phyloP scores from a whole-genome alignment of 768 basidiomycete species.

The Lactarius akahatsu region DNA sequence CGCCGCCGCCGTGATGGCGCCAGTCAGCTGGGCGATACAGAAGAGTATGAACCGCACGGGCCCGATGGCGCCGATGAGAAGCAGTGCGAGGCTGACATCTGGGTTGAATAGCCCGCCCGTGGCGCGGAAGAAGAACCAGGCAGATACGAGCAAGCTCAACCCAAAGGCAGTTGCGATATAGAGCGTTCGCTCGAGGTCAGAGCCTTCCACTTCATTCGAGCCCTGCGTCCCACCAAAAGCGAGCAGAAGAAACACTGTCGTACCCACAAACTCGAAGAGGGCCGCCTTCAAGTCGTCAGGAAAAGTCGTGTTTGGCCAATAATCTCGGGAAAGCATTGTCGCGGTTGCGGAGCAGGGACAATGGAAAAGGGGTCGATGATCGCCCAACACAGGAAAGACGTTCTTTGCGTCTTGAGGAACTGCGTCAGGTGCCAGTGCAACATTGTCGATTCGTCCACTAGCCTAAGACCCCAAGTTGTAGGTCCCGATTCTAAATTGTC shows the following conservation, averaged over 20 bases:
- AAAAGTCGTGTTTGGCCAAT: constrained; percentile 33
- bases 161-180: constrained; percentile 65
- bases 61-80: constrained; percentile 53
- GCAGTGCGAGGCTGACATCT: constrained; percentile 56
- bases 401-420: background rate
- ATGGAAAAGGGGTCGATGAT: background rate
- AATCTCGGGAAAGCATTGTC: constrained; percentile 19
- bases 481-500: background rate
- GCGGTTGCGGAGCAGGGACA: background rate
- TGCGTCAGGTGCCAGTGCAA: background rate
- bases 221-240: constrained; percentile 67
- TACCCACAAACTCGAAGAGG: constrained; percentile 58
- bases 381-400: too few species aligned
- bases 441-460: background rate
- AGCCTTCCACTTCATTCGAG: constrained; percentile 39
- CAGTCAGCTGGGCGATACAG: constrained; percentile 59
- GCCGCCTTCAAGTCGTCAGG: constrained; percentile 48
- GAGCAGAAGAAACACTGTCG: constrained; percentile 61
- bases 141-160: constrained; percentile 57
- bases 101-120: constrained; percentile 70
- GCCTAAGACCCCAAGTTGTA: background rate
- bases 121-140: constrained; percentile 65
- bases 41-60: constrained; percentile 59
- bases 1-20: constrained; percentile 59
- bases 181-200: constrained; percentile 42